Percentiles rank a stretch among this genome's conserved stretches.
These are phyloP conservation scores for Karstenula rhodostoma DNA, from an alignment of 2,329 filamentous ascomycete species.

Conservation along the genomic window DNA sequence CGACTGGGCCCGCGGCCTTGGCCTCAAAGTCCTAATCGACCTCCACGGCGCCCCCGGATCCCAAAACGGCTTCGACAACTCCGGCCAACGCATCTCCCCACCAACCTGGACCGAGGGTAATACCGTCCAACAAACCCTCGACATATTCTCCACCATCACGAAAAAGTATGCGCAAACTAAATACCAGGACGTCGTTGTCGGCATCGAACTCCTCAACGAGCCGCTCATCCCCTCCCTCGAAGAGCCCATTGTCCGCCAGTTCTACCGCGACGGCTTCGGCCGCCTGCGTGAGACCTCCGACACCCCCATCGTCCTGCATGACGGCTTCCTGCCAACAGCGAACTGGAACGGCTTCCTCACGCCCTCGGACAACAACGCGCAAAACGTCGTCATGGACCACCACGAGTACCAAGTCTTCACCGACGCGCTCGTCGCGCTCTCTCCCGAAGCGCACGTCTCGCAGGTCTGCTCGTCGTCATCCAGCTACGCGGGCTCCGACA, in stretches of 20 bases:
- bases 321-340: conserved; percentile 62
- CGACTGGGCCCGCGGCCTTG: conserved; percentile 62
- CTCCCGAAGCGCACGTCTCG: conserved; percentile 62
- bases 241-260: conserved; percentile 58
- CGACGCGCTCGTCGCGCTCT: conserved; percentile 58
- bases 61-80: conserved; percentile 71
- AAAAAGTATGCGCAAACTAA: conserved; percentile 62
- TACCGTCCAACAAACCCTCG: conserved; percentile 60
- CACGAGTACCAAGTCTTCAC: conserved; percentile 75
- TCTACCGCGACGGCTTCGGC: conserved; percentile 64
- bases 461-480: conserved; percentile 64
- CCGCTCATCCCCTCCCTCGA: conserved; percentile 59
- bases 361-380: conserved; percentile 57
- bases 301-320: conserved; percentile 65
- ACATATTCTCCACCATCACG: conserved; percentile 65
- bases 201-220: conserved; percentile 67
- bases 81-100: conserved; percentile 57
- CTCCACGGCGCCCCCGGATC: conserved; percentile 65
- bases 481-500: conserved; percentile 63
- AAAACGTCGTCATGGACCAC: conserved; percentile 69
- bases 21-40: conserved; percentile 66
- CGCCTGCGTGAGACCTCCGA: conserved; percentile 55
- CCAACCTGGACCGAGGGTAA: conserved; percentile 58
- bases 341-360: conserved; percentile 70
- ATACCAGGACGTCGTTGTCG: conserved; percentile 67